Base-by-base conservation (phyloP, 345 rosid species). In the Eutrema heterophyllum region DNA sequence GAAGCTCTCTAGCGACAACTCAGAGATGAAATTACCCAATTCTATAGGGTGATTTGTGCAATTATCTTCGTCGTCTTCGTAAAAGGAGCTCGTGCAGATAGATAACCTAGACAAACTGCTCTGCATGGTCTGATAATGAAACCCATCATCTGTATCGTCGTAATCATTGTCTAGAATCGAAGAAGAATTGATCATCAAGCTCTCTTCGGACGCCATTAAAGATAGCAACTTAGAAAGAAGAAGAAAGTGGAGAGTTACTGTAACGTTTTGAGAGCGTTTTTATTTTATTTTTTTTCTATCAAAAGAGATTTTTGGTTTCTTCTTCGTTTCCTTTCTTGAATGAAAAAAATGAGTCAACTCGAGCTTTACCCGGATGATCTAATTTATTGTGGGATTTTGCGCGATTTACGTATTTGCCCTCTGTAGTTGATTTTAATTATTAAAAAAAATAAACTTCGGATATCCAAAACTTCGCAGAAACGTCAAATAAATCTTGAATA, bases 41-140 rank as follows among this genome's bases (percentile, higher is more conserved):
- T 53, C 59, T 1, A 63, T 60, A 48, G 68, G 64, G 33, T 73
- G 50, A 15, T 16, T 59, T 44, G 26, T 48, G 67, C 4, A 49
- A 13, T 32, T 18, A 6, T 64, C 77, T 18, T 69, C 78, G 8
- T 76, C 87, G 41, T 81, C 79, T 2, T 84, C 86, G 81, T 84
- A 77, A 75, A 87, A 75, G 46, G 89, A 89, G 64, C 87, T 87
- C 1, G 90, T 85, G 60, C 90, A 91, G 63, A 88, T 40, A 29
- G 98, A 91, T 48, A 91, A 76, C 75, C 97, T 82, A 11, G 98
- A 93, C 53, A 93, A 52, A 73, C 75, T 81, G 61, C 61, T 81
- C 35, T 81, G 87, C 0, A 66, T 67, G 14, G 83, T 84, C 24
- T 79, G 88, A 4, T 82, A 81, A 32, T 64, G 80, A 64, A 70